These are phyloP conservation scores for Aspergillus carbonarius DNA, from an alignment of 2,329 filamentous ascomycete genomes.

Conservation along the genomic window DNA sequence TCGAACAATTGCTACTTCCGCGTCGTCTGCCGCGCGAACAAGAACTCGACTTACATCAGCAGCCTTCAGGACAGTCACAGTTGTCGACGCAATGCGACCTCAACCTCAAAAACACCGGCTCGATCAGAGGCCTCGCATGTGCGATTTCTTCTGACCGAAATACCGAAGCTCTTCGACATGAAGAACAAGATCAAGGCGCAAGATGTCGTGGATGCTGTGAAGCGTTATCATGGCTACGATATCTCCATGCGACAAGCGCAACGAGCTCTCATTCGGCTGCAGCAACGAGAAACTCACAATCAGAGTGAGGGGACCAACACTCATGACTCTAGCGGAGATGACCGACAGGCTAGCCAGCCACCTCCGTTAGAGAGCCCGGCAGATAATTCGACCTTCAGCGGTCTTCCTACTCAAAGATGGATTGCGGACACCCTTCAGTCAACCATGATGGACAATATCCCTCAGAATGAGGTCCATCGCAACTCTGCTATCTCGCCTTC, in stretches of 20 bases:
- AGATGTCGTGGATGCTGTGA: conserved; percentile 42
- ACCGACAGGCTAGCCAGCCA: conserved; percentile 27
- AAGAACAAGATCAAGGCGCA: conserved; percentile 36
- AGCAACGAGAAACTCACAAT: conserved; percentile 28
- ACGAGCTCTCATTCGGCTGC: conserved; percentile 37
- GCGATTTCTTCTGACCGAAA: conserved; percentile 39
- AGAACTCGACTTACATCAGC: conserved; percentile 42
- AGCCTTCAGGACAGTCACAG: conserved; percentile 41
- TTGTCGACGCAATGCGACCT: conserved; percentile 32
- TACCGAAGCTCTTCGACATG: conserved; percentile 43
- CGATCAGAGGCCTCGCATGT: conserved; percentile 44
- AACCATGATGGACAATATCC: conserved; percentile 29
- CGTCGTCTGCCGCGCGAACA: conserved; percentile 42
- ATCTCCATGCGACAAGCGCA: conserved; percentile 42
- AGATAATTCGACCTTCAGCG: conserved; percentile 27
- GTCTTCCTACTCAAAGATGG: conserved; percentile 34
- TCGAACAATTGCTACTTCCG: conserved; percentile 41
- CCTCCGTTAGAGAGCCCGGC: conserved; percentile 26
- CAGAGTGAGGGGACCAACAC: conserved; percentile 24
- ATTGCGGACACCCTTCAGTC: conserved; percentile 30
- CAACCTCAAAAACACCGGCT: conserved; percentile 33
- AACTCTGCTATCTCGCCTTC: conserved; percentile 20
- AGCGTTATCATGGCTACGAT: conserved; percentile 43
- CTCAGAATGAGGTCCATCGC: conserved; percentile 22
- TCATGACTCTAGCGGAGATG: conserved; percentile 25